phyloP scores from a whole-genome alignment of 257 asterid genomes.

The Nemophila menziesii region DNA sequence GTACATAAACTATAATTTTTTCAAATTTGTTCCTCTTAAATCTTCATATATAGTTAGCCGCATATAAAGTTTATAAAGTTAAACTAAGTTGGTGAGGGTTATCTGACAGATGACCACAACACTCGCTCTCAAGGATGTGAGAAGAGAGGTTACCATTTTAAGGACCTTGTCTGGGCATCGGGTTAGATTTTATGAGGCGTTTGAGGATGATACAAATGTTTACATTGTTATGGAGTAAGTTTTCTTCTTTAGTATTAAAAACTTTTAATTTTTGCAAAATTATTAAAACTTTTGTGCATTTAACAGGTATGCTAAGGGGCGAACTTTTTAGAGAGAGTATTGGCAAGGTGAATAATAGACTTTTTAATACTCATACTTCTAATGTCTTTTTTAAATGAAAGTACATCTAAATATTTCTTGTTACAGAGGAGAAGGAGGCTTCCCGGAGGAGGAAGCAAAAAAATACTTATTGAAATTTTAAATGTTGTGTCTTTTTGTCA shows the following conservation, averaged over 20 bases:
- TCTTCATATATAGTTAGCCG: background rate
- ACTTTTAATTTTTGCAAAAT: too few species aligned
- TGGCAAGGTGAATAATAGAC: slow-evolving; percentile 48
- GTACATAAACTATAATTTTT: too few species aligned
- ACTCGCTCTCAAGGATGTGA: slow-evolving; percentile 64
- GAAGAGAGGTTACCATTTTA: slow-evolving; percentile 74
- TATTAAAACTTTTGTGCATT: slow-evolving; percentile 11
- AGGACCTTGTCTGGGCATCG: slow-evolving; percentile 67
- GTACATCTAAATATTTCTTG: slow-evolving; percentile 7
- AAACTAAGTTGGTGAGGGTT: background rate
- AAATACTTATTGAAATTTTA: slow-evolving; percentile 54
- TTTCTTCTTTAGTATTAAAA: slow-evolving; percentile 1
- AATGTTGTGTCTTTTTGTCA: slow-evolving; percentile 69
- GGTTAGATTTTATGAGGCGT: slow-evolving; percentile 61
- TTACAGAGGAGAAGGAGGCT: slow-evolving; percentile 64
- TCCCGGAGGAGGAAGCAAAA: slow-evolving; percentile 71
- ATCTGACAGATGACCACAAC: slow-evolving; percentile 54
- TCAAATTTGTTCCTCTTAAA: too few species aligned
- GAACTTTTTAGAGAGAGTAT: slow-evolving; percentile 73
- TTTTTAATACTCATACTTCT: background rate
- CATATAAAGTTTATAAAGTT: background rate
- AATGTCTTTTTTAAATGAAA: slow-evolving; percentile 1
- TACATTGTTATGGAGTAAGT: slow-evolving; percentile 81
- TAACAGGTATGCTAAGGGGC: slow-evolving; percentile 77
- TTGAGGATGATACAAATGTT: slow-evolving; percentile 54